phyloP scores from a whole-genome alignment of 1,284 basidiomycete genomes.

The Mycena citricolor region DNA sequence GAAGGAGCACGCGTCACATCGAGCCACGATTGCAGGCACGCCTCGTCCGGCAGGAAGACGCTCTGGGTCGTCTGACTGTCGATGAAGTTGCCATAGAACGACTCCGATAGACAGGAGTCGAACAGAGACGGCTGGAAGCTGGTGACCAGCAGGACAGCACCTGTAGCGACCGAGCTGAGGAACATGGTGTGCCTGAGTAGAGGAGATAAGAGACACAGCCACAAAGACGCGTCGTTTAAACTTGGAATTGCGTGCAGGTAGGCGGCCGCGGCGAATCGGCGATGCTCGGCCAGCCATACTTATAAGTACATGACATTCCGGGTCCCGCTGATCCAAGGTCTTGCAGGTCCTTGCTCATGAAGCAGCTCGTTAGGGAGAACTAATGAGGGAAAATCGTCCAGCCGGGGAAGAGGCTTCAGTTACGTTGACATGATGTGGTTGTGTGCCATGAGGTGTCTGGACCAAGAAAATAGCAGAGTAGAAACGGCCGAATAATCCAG shows the following conservation, averaged over 20 bases:
- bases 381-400: too few species aligned
- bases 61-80: conserved; percentile 41
- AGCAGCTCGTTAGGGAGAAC: too few species aligned
- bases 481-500: too few species aligned
- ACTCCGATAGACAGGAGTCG: conserved; percentile 46
- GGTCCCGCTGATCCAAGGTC: too few species aligned
- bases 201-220: conserved; percentile 10
- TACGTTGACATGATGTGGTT: too few species aligned
- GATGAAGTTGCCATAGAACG: conserved; percentile 54
- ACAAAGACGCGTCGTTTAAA: conserved; percentile 15
- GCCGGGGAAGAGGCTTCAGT: too few species aligned
- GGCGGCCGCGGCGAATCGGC: conserved; percentile 1
- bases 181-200: conserved; percentile 17
- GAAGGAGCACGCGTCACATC: conserved; percentile 21
- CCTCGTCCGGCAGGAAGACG: conserved; percentile 44
- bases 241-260: conserved; percentile 15
- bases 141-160: conserved; percentile 38
- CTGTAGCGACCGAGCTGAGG: conserved; percentile 18
- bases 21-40: conserved; percentile 38
- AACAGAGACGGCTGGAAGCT: conserved; percentile 39
- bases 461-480: too few species aligned
- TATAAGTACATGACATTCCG: too few species aligned
- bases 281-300: too few species aligned
- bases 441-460: too few species aligned
- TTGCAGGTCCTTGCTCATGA: too few species aligned